These are phyloP conservation scores for Malassezia brasiliensis DNA, from an alignment of 1,284 basidiomycete species.

Conservation along the genomic window DNA sequence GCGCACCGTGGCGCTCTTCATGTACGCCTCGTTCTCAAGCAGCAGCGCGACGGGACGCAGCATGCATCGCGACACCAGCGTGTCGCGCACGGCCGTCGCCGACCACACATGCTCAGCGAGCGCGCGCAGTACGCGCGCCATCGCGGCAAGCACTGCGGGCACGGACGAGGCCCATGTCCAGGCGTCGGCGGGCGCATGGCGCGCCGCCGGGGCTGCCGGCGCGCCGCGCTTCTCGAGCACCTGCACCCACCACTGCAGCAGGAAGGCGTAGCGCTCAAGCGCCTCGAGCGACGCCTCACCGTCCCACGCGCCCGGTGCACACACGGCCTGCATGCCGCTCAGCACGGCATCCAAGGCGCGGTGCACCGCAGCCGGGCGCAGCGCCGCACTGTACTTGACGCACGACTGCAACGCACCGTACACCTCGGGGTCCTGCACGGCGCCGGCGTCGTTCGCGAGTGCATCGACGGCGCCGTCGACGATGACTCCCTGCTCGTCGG, in stretches of 20 bases:
- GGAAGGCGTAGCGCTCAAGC: constrained; percentile 41
- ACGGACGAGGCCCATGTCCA: constrained; percentile 37
- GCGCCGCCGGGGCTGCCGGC: constrained; percentile 6
- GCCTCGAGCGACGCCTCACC: constrained; percentile 30
- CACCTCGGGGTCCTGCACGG: constrained; percentile 21
- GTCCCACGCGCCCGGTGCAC: constrained; percentile 27
- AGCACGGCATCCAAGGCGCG: constrained; percentile 37
- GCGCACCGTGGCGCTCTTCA: constrained; percentile 68
- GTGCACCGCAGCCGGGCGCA: constrained; percentile 27
- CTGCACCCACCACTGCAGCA: constrained; percentile 40
- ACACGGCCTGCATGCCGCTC: constrained; percentile 26
- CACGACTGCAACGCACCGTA: constrained; percentile 37
- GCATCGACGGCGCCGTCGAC: constrained; percentile 31
- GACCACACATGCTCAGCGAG: constrained; percentile 37
- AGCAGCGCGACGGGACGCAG: constrained; percentile 68
- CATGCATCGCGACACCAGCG: constrained; percentile 41
- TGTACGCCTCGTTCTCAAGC: constrained; percentile 73
- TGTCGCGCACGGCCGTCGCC: constrained; percentile 33
- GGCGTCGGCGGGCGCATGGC: constrained; percentile 1
- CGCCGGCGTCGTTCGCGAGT: constrained; percentile 26
- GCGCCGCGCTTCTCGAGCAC: constrained; percentile 28
- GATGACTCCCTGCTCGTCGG: constrained; percentile 23
- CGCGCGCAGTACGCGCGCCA: constrained; percentile 30
- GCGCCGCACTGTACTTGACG: constrained; percentile 31
- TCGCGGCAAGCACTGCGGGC: constrained; percentile 30